These are phyloP conservation scores for Leccinum pachyderme DNA, from an alignment of 1,284 basidiomycete genomes.

Conservation along the genomic window DNA sequence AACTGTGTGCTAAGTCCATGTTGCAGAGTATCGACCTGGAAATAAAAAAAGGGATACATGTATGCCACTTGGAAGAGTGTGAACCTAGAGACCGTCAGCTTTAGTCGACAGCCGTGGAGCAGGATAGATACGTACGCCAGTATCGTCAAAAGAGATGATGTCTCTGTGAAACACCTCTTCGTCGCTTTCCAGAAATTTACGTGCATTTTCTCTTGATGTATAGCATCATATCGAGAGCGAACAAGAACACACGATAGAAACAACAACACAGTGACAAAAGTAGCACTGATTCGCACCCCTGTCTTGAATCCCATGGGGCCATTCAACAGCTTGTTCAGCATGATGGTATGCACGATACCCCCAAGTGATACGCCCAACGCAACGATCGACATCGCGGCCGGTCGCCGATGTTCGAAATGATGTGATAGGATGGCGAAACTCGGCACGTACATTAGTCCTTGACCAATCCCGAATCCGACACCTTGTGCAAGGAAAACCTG, in stretches of 20 bases:
- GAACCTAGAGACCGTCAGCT: constrained; percentile 12
- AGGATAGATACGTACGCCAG: constrained; percentile 14
- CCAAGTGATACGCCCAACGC: constrained; percentile 34
- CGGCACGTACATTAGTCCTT: constrained; percentile 35
- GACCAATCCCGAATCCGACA: constrained; percentile 31
- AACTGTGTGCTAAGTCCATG: constrained; percentile 25
- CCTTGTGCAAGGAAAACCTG: constrained; percentile 38
- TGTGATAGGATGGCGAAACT: constrained; percentile 36
- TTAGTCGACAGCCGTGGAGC: no score
- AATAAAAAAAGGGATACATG: constrained; percentile 31
- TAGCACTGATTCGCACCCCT: constrained; percentile 31
- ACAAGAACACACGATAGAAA: constrained; percentile 29
- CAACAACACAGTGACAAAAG: constrained; percentile 24
- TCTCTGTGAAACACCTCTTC: constrained; percentile 25
- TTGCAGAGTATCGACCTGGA: constrained; percentile 27
- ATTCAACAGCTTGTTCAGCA: constrained; percentile 40
- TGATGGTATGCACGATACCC: constrained; percentile 34
- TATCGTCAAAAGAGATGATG: constrained; percentile 24
- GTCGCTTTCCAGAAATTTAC: constrained; percentile 17
- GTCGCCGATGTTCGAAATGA: constrained; percentile 33
- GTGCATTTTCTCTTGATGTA: background rate
- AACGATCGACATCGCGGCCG: constrained; percentile 33
- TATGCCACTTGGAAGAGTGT: constrained; percentile 20
- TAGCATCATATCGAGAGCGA: constrained; percentile 24
- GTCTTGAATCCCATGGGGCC: constrained; percentile 23